Conservation (phyloP, 345 rosid species). For the Boechera divaricarpa region DNA sequence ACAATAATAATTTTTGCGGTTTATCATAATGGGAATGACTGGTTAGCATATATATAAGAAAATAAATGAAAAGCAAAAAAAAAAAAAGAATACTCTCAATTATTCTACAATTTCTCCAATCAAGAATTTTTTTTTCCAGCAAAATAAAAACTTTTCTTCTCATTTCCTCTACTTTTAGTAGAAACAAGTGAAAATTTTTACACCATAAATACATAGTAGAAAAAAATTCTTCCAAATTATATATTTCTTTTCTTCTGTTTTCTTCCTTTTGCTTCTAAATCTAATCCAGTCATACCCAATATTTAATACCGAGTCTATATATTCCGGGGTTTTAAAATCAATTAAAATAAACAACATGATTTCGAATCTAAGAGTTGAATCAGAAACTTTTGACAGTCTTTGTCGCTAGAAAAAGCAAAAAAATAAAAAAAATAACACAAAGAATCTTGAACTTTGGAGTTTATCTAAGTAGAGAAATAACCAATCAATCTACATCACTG, state of each 20-base stretch:
- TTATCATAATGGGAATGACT: not conserved
- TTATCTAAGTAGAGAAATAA: constrained; percentile 14
- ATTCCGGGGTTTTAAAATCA: not conserved
- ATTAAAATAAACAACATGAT: constrained; percentile 8
- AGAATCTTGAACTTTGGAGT: constrained; percentile 36
- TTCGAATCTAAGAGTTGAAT: constrained; percentile 31
- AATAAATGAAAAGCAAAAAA: no score
- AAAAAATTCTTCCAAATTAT: no score
- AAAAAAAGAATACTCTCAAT: no score
- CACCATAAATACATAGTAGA: no score
- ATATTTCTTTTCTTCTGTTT: no score
- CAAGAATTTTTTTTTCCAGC: no score
- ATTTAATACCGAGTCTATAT: constrained; percentile 13
- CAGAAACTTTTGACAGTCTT: constrained; percentile 29
- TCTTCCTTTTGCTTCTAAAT: no score
- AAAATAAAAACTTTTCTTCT: no score
- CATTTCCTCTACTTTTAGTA: no score
- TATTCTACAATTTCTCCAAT: no score
- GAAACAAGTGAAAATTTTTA: no score
- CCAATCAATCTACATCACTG: constrained; percentile 17
- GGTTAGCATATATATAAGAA: no score
- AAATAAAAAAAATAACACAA: not conserved
- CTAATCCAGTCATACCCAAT: not conserved
- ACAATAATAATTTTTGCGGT: not conserved
- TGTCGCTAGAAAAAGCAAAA: constrained; percentile 24